Conservation (phyloP, 768 basidiomycete genomes). For the Naganishia onofrii region DNA sequence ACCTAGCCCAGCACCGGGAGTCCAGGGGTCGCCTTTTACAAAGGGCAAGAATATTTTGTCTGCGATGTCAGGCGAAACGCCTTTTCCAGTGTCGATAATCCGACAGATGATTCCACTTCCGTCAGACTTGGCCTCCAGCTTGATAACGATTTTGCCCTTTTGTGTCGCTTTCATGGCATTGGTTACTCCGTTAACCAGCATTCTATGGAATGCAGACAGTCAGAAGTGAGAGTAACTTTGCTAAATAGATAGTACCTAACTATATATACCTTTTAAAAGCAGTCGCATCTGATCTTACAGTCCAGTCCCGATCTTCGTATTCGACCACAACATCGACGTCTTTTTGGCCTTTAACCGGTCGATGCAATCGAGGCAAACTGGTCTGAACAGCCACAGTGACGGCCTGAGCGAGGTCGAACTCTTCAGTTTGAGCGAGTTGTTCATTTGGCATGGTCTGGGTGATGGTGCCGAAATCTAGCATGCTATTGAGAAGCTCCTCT, state of each 20-base stretch:
- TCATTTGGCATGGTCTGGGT: neutral
- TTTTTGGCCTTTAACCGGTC: neutral
- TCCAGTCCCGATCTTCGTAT: slow-evolving; percentile 3
- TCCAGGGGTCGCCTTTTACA: slow-evolving; percentile 37
- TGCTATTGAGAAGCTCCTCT: slow-evolving; percentile 35
- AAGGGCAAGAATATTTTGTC: slow-evolving; percentile 40
- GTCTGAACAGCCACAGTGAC: slow-evolving; percentile 4
- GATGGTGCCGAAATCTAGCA: slow-evolving; percentile 34
- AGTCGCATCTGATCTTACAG: slow-evolving; percentile 4
- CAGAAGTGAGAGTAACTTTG: slow-evolving; percentile 1
- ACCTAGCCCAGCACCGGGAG: slow-evolving; percentile 43
- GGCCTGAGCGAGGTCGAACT: neutral
- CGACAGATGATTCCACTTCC: slow-evolving; percentile 8
- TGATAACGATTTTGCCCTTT: slow-evolving; percentile 31
- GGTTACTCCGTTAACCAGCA: slow-evolving; percentile 42
- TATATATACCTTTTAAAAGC: slow-evolving; percentile 14
- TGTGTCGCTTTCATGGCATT: slow-evolving; percentile 38
- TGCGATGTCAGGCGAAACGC: slow-evolving; percentile 33
- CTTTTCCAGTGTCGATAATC: slow-evolving; percentile 37
- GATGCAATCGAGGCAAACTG: neutral
- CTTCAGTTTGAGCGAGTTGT: neutral
- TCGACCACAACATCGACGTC: slow-evolving; percentile 1
- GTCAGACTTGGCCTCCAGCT: slow-evolving; percentile 7
- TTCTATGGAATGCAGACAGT: slow-evolving; percentile 27
- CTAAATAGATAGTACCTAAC: neutral